Evolutionary conservation across 1,284 basidiomycete species (phyloP).

Genomic region (Porphyrellus sp.): DNA sequence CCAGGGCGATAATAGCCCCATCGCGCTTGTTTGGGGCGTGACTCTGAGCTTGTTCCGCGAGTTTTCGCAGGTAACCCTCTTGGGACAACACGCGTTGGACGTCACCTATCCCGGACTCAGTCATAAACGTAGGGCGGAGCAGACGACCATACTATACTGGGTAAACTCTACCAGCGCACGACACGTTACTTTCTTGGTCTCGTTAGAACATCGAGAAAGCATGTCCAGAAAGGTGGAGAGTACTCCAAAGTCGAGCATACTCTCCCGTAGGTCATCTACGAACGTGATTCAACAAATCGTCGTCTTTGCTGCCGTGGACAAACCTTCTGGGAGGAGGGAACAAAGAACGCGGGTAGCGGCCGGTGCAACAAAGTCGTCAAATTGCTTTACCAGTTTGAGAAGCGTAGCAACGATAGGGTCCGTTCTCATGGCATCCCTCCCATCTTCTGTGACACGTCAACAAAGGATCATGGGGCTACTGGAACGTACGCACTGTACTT

Average conservation of each 20-base stretch:
- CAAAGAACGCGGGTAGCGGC: conserved; percentile 29
- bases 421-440: conserved; percentile 9
- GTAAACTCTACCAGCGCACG: conserved; percentile 20
- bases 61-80: conserved; percentile 10
- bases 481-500: conserved; percentile 14
- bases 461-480: background rate
- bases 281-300: background rate
- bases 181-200: conserved; percentile 17
- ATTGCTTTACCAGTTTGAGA: conserved; percentile 20
- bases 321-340: conserved; percentile 27
- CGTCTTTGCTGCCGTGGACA: background rate
- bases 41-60: conserved; percentile 19
- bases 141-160: conserved; percentile 15
- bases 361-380: conserved; percentile 33
- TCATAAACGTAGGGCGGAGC: background rate
- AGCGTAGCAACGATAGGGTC: conserved; percentile 14
- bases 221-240: conserved; percentile 22
- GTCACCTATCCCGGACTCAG: conserved; percentile 14
- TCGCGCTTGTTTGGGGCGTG: conserved; percentile 9
- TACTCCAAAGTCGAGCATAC: conserved; percentile 18
- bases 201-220: conserved; percentile 23
- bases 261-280: conserved; percentile 20
- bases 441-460: conserved; percentile 7
- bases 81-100: conserved; percentile 6
- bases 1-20: conserved; percentile 22